Base-by-base conservation (phyloP, 805 yeast genomes). In the Cyberlindnera veronae region DNA sequence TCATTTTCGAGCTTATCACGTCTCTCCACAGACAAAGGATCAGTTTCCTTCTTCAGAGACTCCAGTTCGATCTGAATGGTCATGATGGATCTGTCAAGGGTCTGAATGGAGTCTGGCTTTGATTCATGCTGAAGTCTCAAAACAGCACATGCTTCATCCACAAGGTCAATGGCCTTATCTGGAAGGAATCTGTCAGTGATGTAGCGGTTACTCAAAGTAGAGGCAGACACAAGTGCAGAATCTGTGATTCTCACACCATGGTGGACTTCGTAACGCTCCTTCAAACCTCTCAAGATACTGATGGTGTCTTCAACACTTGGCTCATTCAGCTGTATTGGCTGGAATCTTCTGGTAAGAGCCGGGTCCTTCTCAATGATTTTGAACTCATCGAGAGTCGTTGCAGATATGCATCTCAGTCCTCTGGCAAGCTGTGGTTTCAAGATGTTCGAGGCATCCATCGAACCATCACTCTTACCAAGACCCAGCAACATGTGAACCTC, bases 81-180 rank as follows among this genome's bases (percentile, higher is more conserved):
- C 89, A 91, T 88, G 34, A 91, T 80, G 21, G 81, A 73, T 46
- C 98, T 77, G 60, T 91, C 98, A 43, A 91, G 70, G 34, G 81
- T 85, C 55, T 89, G 91, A 39, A 93, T 85, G 2, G 90, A 87
- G 57, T 91, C 99, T 0, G 99, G 99, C 60, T 89, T 90, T 2
- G 96, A 88, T 65, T 91, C 99, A 60, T 93, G 98, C 63, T 91
- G 99, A 44, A 91, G 69, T 49, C 99, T 72, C 43, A 91, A 70
- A 0, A 95, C 95, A 4, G 97, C 93, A 66, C 98, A 90, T 0
- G 98, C 97, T 60, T 91, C 99, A 64, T 91, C 99, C 2, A 91
- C 93, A 50, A 91, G 73, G 63, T 91, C 99, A 50, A 91, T 91
- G 16, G 98, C 98, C 67, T 91, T 91, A 58, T 91, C 99, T 1